phyloP scores from a whole-genome alignment of 192 early-diverging fungal species.

The Podila epicladia region DNA sequence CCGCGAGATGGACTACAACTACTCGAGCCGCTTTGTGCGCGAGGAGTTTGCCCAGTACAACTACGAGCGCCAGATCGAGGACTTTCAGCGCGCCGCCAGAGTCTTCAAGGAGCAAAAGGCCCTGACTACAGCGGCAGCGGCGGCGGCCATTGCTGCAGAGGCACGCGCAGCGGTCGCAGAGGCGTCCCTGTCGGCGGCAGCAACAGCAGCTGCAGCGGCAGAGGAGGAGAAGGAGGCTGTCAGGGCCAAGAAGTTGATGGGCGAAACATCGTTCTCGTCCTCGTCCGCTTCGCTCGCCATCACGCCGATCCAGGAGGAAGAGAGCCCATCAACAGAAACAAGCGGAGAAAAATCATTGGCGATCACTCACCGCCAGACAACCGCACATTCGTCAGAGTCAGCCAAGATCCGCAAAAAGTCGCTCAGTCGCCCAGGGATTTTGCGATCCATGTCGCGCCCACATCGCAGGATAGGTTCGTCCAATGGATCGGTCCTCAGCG shows the following conservation, averaged over 20 bases:
- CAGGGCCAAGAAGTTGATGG: not conserved
- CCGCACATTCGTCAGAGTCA: not conserved
- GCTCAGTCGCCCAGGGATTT: not conserved
- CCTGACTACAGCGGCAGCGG: slow-evolving; percentile 23
- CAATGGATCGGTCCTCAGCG: not conserved
- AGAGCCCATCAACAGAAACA: not conserved
- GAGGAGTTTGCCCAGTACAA: slow-evolving; percentile 46
- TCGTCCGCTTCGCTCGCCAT: slow-evolving; percentile 5
- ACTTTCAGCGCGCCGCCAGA: slow-evolving; percentile 35
- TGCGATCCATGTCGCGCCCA: slow-evolving; percentile 14
- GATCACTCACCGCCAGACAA: not conserved
- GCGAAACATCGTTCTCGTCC: slow-evolving; percentile 4
- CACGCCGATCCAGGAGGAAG: slow-evolving; percentile 14
- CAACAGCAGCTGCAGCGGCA: slow-evolving; percentile 13
- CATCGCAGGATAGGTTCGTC: slow-evolving; percentile 21
- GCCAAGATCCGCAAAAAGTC: slow-evolving; percentile 10
- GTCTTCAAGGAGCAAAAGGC: slow-evolving; percentile 46
- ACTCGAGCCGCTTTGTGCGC: slow-evolving; percentile 18
- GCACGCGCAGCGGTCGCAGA: slow-evolving; percentile 16
- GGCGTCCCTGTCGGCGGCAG: slow-evolving; percentile 10
- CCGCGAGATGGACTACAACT: slow-evolving; percentile 23
- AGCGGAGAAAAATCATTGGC: not conserved
- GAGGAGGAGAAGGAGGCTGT: not conserved
- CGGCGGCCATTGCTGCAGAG: slow-evolving; percentile 22
- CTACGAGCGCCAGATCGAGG: slow-evolving; percentile 47